Conservation (phyloP, 1,284 basidiomycete genomes). For the Pisolithus thermaeus region DNA sequence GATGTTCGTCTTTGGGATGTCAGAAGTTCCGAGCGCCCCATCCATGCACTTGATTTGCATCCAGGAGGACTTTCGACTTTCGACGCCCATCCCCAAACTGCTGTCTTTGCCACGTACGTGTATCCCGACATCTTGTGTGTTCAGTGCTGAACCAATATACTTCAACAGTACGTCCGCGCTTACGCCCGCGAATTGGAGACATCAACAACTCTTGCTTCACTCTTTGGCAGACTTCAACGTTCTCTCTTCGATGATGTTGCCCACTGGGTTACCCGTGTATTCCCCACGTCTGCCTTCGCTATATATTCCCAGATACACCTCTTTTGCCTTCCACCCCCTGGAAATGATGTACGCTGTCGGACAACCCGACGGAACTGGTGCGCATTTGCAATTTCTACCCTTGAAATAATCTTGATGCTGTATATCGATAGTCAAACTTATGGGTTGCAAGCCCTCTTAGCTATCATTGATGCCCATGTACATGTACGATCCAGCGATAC, state of each 20-base stretch:
- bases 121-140: not conserved
- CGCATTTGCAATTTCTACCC: conserved; percentile 21
- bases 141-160: not conserved
- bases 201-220: conserved; percentile 58
- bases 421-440: conserved; percentile 5
- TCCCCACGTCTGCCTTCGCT: conserved; percentile 52
- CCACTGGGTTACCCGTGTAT: conserved; percentile 48
- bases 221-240: conserved; percentile 38
- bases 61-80: conserved; percentile 77
- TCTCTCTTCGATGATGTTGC: conserved; percentile 46
- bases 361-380: conserved; percentile 66
- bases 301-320: conserved; percentile 57
- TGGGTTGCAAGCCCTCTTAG: not conserved
- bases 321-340: conserved; percentile 69
- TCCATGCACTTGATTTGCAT: conserved; percentile 64
- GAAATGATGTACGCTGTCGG: conserved; percentile 78
- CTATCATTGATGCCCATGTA: no score
- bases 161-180: conserved; percentile 55
- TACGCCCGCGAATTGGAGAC: conserved; percentile 50
- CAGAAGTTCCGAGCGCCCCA: conserved; percentile 58
- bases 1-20: conserved; percentile 93
- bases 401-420: not conserved
- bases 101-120: conserved; percentile 84
- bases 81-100: conserved; percentile 82
- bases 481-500: not conserved